A percentile compares a stretch with the other conserved stretches of the same genome.
These are phyloP conservation scores for Chenopodium suecicum DNA, from an alignment of 148 eudicot species.

Conservation along the genomic window DNA sequence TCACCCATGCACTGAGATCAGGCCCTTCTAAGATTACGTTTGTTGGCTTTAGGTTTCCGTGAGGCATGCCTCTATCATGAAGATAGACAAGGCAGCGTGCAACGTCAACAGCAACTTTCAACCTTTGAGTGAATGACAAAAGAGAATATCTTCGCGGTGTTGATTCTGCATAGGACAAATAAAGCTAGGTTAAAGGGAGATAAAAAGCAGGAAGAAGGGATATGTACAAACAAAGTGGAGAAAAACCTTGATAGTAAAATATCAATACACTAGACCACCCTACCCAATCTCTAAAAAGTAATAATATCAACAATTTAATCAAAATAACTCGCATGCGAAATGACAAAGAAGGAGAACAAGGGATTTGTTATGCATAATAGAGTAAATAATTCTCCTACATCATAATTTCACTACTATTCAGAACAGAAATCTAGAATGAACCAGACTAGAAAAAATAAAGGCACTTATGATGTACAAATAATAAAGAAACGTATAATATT, in stretches of 20 bases:
- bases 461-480: neutral
- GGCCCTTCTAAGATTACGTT: conserved; percentile 61
- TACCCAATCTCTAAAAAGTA: neutral
- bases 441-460: neutral
- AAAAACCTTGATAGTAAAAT: neutral
- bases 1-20: conserved; percentile 45
- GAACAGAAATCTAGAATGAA: too few relatives aligned
- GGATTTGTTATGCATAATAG: too few relatives aligned
- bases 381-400: neutral
- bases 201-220: neutral
- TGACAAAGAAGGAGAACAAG: too few relatives aligned
- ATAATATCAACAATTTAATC: too few relatives aligned
- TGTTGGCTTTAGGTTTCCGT: conserved; percentile 90
- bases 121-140: conserved; percentile 73
- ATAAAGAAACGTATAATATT: neutral
- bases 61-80: conserved; percentile 76
- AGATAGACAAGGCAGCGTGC: conserved; percentile 75
- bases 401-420: neutral
- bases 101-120: conserved; percentile 68
- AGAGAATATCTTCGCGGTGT: conserved; percentile 78
- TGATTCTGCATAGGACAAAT: conserved; percentile 53
- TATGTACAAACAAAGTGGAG: neutral
- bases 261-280: neutral
- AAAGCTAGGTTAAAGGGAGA: neutral
- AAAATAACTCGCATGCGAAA: too few relatives aligned